Percentiles rank a stretch among this genome's conserved stretches.
Conservation (phyloP, 2,329 filamentous ascomycete species). For the Clonostachys rosea region DNA sequence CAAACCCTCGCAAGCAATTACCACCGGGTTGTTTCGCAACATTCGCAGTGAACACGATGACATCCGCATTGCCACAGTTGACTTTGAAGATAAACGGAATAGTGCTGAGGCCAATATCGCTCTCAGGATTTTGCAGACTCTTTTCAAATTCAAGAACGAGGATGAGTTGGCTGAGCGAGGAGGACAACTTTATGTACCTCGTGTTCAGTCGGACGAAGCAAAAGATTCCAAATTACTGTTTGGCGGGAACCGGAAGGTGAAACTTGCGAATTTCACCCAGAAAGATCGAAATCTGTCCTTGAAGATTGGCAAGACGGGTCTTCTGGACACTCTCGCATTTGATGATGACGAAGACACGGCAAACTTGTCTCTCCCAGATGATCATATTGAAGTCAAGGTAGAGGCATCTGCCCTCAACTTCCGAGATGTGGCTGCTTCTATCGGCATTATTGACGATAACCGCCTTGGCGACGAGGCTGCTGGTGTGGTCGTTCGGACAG, state of each 20-base stretch:
- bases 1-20: slow-evolving; percentile 8
- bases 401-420: slow-evolving; percentile 12
- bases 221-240: slow-evolving; percentile 7
- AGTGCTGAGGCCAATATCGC: not conserved
- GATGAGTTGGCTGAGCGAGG: slow-evolving; percentile 13
- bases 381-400: slow-evolving; percentile 21
- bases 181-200: slow-evolving; percentile 12
- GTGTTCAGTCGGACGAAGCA: slow-evolving; percentile 2
- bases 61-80: not conserved
- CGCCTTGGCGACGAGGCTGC: slow-evolving; percentile 12
- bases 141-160: slow-evolving; percentile 4
- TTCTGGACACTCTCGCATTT: slow-evolving; percentile 19
- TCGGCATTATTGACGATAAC: slow-evolving; percentile 7
- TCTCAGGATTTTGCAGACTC: not conserved
- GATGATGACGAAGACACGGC: slow-evolving; percentile 9
- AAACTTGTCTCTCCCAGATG: slow-evolving; percentile 26
- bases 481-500: slow-evolving; percentile 9
- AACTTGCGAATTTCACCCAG: not conserved
- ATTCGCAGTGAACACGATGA: not conserved
- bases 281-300: slow-evolving; percentile 2
- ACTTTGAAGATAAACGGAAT: slow-evolving; percentile 1
- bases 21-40: slow-evolving; percentile 1
- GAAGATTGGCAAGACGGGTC: slow-evolving; percentile 6
- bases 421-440: slow-evolving; percentile 20
- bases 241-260: not conserved